Evolutionary conservation across 495 filamentous ascomycete genomes (phyloP).

Genomic region (Tuber microsphaerosporum): DNA sequence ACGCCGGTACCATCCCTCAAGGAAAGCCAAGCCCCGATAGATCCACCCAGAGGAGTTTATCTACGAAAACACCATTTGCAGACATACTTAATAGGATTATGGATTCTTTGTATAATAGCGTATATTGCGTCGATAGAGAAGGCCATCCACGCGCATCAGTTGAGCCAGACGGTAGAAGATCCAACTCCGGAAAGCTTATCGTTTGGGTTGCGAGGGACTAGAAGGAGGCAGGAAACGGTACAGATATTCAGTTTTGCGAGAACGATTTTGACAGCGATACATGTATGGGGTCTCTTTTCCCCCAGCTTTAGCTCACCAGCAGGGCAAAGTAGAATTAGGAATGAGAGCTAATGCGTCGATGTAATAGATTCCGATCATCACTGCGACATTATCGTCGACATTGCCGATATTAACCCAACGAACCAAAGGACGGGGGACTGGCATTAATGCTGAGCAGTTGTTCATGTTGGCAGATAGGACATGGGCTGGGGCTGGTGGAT

Average conservation of each 20-base stretch:
- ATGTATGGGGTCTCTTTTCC: constrained; percentile 19
- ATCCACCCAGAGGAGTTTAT: constrained; percentile 7
- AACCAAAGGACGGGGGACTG: constrained; percentile 16
- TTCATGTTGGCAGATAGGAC: constrained; percentile 30
- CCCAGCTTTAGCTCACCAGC: background rate
- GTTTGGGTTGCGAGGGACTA: constrained; percentile 24
- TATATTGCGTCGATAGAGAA: constrained; percentile 23
- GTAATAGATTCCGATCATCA: constrained; percentile 27
- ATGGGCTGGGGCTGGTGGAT: constrained; percentile 30
- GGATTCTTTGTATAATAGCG: constrained; percentile 25
- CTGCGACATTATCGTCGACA: constrained; percentile 22
- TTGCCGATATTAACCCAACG: constrained; percentile 27
- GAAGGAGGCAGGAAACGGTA: constrained; percentile 24
- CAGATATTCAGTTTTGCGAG: constrained; percentile 31
- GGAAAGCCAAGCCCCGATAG: background rate
- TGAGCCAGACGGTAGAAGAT: background rate
- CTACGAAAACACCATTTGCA: constrained; percentile 22
- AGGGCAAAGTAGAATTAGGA: background rate
- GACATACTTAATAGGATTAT: constrained; percentile 17
- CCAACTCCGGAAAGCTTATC: constrained; percentile 5
- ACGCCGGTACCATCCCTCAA: background rate
- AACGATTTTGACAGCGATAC: constrained; percentile 22
- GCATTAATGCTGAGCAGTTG: constrained; percentile 20
- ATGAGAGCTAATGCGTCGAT: constrained; percentile 1
- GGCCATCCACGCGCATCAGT: constrained; percentile 16